Percentiles rank a stretch among this genome's conserved stretches.
These are phyloP conservation scores for Fusarium brachygibbosum DNA, from an alignment of 2,329 filamentous ascomycete species.

Conservation along the genomic window DNA sequence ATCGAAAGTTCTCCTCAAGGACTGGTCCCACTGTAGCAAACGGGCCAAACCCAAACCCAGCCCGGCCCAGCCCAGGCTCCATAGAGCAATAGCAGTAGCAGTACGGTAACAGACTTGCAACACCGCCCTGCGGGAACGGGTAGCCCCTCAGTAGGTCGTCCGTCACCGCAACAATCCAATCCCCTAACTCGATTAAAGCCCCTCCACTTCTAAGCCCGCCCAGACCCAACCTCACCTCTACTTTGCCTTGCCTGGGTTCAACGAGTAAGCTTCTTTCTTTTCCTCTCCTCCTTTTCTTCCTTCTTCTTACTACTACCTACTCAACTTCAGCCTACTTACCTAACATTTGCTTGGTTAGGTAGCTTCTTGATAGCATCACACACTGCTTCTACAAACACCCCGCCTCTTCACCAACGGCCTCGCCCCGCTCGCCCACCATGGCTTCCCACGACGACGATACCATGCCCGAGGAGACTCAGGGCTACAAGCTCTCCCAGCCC, in stretches of 20 bases:
- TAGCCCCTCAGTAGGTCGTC: constrained; percentile 46
- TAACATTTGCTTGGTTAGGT: constrained; percentile 17
- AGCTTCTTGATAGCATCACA: constrained; percentile 27
- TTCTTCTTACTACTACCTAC: constrained; percentile 33
- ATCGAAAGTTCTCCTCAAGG: not conserved
- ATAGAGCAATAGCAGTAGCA: constrained; percentile 3
- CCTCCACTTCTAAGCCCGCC: constrained; percentile 26
- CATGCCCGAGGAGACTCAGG: constrained; percentile 87
- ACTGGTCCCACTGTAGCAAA: constrained; percentile 28
- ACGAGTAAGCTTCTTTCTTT: constrained; percentile 43
- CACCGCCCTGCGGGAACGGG: constrained; percentile 44
- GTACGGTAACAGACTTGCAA: constrained; percentile 23
- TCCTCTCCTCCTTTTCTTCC: constrained; percentile 21
- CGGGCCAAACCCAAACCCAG: constrained; percentile 32
- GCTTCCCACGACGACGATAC: constrained; percentile 82
- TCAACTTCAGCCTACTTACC: constrained; percentile 17
- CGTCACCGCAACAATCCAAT: constrained; percentile 49
- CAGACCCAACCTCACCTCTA: constrained; percentile 43
- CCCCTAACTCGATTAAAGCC: constrained; percentile 17
- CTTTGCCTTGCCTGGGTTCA: constrained; percentile 29
- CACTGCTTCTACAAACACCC: constrained; percentile 35
- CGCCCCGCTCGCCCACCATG: constrained; percentile 64
- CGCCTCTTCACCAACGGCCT: constrained; percentile 32
- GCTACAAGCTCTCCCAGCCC: constrained; percentile 95
- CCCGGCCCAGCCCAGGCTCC: constrained; percentile 17